Percentiles rank a stretch among this genome's conserved stretches.
These are phyloP conservation scores for Tephrocybe sp. DNA, from an alignment of 768 basidiomycete genomes.

Conservation along the genomic window DNA sequence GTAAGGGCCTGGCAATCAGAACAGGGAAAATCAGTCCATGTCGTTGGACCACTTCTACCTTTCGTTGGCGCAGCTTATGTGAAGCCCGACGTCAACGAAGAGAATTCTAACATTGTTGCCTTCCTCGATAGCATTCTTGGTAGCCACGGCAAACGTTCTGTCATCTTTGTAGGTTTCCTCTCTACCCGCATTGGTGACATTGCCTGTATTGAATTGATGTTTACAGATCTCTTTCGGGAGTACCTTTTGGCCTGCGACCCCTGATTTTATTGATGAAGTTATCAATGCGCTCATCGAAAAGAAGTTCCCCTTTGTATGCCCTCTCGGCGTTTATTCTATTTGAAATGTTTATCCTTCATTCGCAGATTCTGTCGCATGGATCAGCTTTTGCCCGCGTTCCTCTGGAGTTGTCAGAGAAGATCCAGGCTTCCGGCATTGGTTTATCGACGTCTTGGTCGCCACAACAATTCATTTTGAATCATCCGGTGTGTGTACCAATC, in stretches of 20 bases:
- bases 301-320: conserved; percentile 17
- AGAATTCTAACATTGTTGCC: conserved; percentile 2
- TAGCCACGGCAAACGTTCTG: conserved; percentile 17
- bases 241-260: conserved; percentile 15
- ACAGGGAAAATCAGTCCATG: conserved; percentile 13
- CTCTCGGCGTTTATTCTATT: not conserved
- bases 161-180: conserved; percentile 19
- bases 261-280: conserved; percentile 11
- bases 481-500: conserved; percentile 11
- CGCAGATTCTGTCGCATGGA: conserved; percentile 18
- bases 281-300: conserved; percentile 16
- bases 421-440: conserved; percentile 16
- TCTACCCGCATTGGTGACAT: not conserved
- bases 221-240: conserved; percentile 16
- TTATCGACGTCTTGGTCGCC: conserved; percentile 19
- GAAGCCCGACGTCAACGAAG: not conserved
- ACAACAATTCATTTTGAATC: conserved; percentile 23
- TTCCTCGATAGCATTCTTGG: conserved; percentile 13
- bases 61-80: not conserved
- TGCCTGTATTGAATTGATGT: not conserved
- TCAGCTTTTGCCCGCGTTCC: conserved; percentile 16
- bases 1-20: conserved; percentile 13
- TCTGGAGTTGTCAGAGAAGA: conserved; percentile 8
- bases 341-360: not conserved
- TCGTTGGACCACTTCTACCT: conserved; percentile 21